Base-by-base conservation (phyloP, 305 asterid genomes). In the Andrographis paniculata region DNA sequence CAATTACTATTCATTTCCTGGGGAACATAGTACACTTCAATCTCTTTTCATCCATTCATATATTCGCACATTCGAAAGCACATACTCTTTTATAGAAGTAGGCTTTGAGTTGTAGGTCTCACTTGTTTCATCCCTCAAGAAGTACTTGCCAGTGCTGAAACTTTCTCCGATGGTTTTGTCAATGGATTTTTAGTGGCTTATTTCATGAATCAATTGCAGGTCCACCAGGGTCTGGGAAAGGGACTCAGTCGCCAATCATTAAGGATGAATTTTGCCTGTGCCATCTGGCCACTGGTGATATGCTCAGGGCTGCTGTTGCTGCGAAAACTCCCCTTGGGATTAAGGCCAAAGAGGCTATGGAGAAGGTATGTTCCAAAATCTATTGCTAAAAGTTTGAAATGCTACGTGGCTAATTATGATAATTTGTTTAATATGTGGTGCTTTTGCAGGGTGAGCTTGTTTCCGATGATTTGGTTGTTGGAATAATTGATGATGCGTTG, bases 221-320 rank as follows among this genome's bases (percentile, higher is more conserved):
- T 36, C 97, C 97, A 57, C 97, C 97, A 6, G 97, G 97, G 48
- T 87, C 92, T 9, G 97, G 95, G 6, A 87, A 87, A 69, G 97
- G 97, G 50, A 87, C 97, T 9, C 97, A 87, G 48, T 84, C 97
- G 31, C 97, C 97, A 31, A 43, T 81, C 39, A 71, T 87, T 40
- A 87, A 84, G 72, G 97, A 87, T 30, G 97, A 87, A 47, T 87
- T 57, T 37, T 87, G 97, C 70, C 65, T 87, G 45, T 87, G 97
- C 71, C 97, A 87, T 74, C 63, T 87, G 61, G 97, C 95, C 33
- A 87, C 94, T 9, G 97, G 97, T 8, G 97, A 87, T 67, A 87
- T 87, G 97, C 84, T 87, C 62, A 77, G 97, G 67, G 92, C 97
- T 64, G 92, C 95, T 52, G 94, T 81, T 65, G 68, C 97, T 59